A percentile compares a stretch with the other conserved stretches of the same genome.
Conservation (phyloP, 345 rosid genomes). For the Firmiana major region DNA sequence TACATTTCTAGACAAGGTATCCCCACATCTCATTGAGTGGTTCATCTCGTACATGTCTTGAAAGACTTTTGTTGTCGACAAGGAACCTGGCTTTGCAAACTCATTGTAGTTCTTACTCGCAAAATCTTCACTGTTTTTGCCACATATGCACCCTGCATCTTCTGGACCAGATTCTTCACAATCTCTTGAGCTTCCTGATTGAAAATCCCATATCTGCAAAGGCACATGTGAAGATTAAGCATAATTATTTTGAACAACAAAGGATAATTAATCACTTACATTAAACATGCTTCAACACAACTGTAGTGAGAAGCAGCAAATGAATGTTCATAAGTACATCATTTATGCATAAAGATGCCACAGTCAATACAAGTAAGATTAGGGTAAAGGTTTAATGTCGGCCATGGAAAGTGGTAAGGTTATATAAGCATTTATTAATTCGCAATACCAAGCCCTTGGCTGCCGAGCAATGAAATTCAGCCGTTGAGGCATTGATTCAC, state of each 20-base stretch:
- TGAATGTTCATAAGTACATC: not conserved
- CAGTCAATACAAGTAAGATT: not conserved
- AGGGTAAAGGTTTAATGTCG: not conserved
- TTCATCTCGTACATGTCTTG: conserved; percentile 40
- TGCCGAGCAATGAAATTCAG: not conserved
- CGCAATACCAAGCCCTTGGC: not conserved
- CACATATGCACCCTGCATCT: conserved; percentile 34
- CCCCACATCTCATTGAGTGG: not conserved
- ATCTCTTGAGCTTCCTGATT: conserved; percentile 49
- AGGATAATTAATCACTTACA: not conserved
- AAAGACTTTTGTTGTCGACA: conserved; percentile 31
- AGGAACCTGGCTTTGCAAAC: conserved; percentile 33
- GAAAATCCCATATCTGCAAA: conserved; percentile 89
- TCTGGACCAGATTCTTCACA: conserved; percentile 37
- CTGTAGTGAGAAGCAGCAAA: not conserved
- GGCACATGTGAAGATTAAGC: not conserved
- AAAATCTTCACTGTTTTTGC: conserved; percentile 36
- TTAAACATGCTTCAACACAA: not conserved
- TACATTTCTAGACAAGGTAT: not conserved
- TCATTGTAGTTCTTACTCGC: conserved; percentile 47
- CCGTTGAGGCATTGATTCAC: not conserved
- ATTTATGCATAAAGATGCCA: not conserved
- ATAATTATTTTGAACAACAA: not conserved
- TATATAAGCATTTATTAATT: not conserved
- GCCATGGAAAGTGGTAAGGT: not conserved